Base-by-base conservation (phyloP, 768 basidiomycete species). In the Leccinum variicolor region DNA sequence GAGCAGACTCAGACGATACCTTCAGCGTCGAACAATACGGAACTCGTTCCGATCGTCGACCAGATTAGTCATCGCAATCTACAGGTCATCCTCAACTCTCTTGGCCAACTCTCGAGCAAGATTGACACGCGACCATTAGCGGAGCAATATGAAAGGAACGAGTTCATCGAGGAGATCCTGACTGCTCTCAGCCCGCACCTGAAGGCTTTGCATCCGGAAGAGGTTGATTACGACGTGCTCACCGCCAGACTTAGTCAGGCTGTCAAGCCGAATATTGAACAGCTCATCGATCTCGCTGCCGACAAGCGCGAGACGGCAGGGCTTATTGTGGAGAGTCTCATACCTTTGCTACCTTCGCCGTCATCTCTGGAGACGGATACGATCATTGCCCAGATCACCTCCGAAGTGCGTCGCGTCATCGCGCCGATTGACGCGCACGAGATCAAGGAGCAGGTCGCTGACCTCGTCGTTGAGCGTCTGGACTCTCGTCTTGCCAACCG, bases 381-480 rank as follows among this genome's bases (percentile, higher is more conserved):
- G 3, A 72, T 92, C 50, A 78, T 83, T 8, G 68, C 78, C 25
- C 77, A 89, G 59, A 75, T 94, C 51, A 82, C 82, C 4, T 73
- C 81, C 2, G 92, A 92, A 70, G 80, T 94, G 43, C 82, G 86
- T 53, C 80, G 81, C 23, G 81, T 85, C 26, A 85, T 90, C 57
- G 86, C 84, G 0, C 88, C 87, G 0, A 81, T 93, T 23, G 92
- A 94, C 65, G 84, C 89, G 0, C 89, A 92, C 63, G 88, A 89
- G 69, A 89, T 94, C 68, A 92, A 91, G 76, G 92, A 93, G 66
- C 89, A 91, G 65, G 90, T 94, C 0, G 89, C 92, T 2, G 92
- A 92, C 67, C 81, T 93, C 28, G 92, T 94, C 2, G 89, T 94
- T 8, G 92, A 92, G 68, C 84, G 92, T 26, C 78, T 94, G 11